phyloP scores from a whole-genome alignment of 176 grass and related monocot species.

The Rhynchospora tenuis region DNA sequence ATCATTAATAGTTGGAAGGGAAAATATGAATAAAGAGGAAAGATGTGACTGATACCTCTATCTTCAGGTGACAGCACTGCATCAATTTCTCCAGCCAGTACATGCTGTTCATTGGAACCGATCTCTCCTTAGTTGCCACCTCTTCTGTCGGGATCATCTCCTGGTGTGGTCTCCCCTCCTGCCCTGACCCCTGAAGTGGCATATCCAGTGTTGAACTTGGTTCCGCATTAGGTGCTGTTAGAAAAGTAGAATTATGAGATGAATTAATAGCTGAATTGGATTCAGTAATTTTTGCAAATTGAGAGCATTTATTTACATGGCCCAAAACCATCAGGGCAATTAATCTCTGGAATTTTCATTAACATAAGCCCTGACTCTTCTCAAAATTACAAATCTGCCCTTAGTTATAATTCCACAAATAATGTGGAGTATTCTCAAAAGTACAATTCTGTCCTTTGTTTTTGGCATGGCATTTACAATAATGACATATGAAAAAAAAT shows the following conservation, averaged over 20 bases:
- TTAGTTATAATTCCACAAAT: neutral
- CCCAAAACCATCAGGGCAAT: neutral
- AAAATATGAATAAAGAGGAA: no score
- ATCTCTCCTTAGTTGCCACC: conserved; percentile 16
- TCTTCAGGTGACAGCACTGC: no score
- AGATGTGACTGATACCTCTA: no score
- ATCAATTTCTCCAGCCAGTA: no score
- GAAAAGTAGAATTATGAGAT: neutral
- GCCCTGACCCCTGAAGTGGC: neutral
- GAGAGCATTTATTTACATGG: neutral
- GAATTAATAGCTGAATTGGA: no score
- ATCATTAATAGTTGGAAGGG: no score
- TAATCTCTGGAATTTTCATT: neutral
- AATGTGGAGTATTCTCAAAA: no score
- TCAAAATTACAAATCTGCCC: neutral
- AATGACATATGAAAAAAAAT: neutral
- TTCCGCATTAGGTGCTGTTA: conserved; percentile 1
- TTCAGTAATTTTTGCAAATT: no score
- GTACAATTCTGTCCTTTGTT: no score
- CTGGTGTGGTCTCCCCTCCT: neutral
- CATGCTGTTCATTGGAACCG: no score
- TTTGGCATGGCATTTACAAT: neutral
- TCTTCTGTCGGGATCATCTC: conserved; percentile 17
- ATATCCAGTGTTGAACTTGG: neutral
- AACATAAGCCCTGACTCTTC: neutral